Conservation (phyloP, 331 rosid genomes). For the Cydonia oblonga region DNA sequence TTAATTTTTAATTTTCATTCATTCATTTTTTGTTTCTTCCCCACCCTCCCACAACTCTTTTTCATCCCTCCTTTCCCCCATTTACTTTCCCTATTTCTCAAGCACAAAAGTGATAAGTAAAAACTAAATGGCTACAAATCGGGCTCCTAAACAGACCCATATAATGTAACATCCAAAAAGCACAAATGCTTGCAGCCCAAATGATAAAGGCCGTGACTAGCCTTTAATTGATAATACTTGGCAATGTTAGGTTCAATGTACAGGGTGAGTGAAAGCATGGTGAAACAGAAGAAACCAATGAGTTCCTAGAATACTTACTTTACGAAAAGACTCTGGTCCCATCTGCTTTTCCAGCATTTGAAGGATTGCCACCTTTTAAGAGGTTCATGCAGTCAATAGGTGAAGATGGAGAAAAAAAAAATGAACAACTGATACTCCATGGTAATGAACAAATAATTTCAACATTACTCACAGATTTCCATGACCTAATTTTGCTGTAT, state of each 20-base stretch:
- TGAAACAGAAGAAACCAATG: neutral
- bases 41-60: too few species aligned
- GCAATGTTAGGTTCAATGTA: neutral
- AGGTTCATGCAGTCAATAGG: neutral
- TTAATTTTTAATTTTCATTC: too few species aligned
- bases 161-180: neutral
- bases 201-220: neutral
- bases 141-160: neutral
- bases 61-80: too few species aligned
- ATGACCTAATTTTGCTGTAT: conserved; percentile 80
- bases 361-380: conserved; percentile 75
- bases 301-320: conserved; percentile 40
- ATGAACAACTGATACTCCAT: neutral
- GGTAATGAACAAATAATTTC: neutral
- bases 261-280: neutral
- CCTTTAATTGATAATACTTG: neutral
- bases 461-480: conserved; percentile 77
- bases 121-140: too few species aligned
- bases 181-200: neutral
- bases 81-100: too few species aligned
- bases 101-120: too few species aligned
- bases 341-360: conserved; percentile 98
- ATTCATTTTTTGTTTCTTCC: too few species aligned
- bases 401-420: neutral
- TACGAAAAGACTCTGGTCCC: conserved; percentile 97